Base-by-base conservation (phyloP, 345 rosid genomes). In the Laguncularia racemosa region DNA sequence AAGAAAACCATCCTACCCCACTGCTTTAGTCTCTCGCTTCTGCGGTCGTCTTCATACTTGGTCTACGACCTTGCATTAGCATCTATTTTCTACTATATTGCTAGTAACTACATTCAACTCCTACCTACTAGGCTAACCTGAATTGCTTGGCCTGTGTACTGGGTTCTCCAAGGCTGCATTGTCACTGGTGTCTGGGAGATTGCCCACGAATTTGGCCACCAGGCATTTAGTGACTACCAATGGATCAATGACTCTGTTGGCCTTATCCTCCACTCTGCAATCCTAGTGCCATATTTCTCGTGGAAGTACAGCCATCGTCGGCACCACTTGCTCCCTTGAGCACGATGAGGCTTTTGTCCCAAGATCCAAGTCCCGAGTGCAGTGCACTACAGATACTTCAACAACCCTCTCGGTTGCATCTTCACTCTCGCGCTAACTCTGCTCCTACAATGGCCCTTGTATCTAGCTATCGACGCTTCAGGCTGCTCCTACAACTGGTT, bases 371-470 rank as follows among this genome's bases (percentile, higher is more conserved):
- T 56, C 48, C 16, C 20, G 2, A 48, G 28, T 56, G 44, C 16
- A 19, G 1, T 71, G 71, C 67, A 48, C 56, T 53, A 59, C 57
- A 71, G 60, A 40, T 71, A 71, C 60, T 67, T 71, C 1, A 71
- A 67, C 68, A 71, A 71, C 58, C 71, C 71, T 6, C 58, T 15
- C 0, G 76, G 76, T 16, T 57, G 76, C 7, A 7, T 57, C 2
- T 4, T 71, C 13, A 57, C 71, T 0, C 53, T 71, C 12, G 10
- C 50, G 16, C 7, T 67, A n/a, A 67, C 71, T 0, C 67, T 71
- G 3, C 46, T 58, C 16, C 64, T 67, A 14, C 71, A 71, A n/a
- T 71, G 76, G 76, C 76, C 76, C 16, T 38, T 67, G 14, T 71
- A 71, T 56, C 53, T 71, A 2, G 65, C 65, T 3, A 62, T 67